These are phyloP conservation scores for Pseudogymnoascus sp. DNA, from an alignment of 2,329 filamentous ascomycete genomes.

Conservation along the genomic window DNA sequence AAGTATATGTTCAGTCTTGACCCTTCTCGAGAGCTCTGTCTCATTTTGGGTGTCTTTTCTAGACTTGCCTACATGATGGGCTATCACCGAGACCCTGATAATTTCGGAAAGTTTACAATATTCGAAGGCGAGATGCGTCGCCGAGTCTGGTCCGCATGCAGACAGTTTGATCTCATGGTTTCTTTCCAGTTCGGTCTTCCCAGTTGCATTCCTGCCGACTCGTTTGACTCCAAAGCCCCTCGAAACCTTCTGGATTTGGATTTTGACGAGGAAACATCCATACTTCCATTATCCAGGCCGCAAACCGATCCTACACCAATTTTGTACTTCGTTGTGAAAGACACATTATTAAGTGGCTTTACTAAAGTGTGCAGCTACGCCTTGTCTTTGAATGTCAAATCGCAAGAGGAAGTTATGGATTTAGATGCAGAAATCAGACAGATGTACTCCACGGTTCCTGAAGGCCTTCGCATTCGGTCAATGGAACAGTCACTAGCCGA, in stretches of 20 bases:
- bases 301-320: slow-evolving; percentile 21
- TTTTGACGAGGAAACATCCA: slow-evolving; percentile 21
- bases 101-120: slow-evolving; percentile 16
- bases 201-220: slow-evolving; percentile 20
- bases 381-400: slow-evolving; percentile 22
- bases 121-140: slow-evolving; percentile 27
- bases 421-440: slow-evolving; percentile 20
- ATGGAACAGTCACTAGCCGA: slow-evolving; percentile 19
- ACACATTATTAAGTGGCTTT: slow-evolving; percentile 23
- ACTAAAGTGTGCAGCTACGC: slow-evolving; percentile 24
- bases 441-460: slow-evolving; percentile 18
- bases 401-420: slow-evolving; percentile 16
- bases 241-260: slow-evolving; percentile 24
- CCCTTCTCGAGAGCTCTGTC: slow-evolving; percentile 20
- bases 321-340: slow-evolving; percentile 28
- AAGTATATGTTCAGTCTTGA: slow-evolving; percentile 22
- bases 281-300: slow-evolving; percentile 19
- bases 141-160: slow-evolving; percentile 22
- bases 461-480: slow-evolving; percentile 15
- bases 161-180: slow-evolving; percentile 23
- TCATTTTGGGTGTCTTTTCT: slow-evolving; percentile 20
- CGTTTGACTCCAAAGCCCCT: slow-evolving; percentile 21
- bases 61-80: slow-evolving; percentile 24
- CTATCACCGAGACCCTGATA: slow-evolving; percentile 22
- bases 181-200: slow-evolving; percentile 26